phyloP scores from a whole-genome alignment of 2,329 filamentous ascomycete species.

The Pestalotiopsis sp. region DNA sequence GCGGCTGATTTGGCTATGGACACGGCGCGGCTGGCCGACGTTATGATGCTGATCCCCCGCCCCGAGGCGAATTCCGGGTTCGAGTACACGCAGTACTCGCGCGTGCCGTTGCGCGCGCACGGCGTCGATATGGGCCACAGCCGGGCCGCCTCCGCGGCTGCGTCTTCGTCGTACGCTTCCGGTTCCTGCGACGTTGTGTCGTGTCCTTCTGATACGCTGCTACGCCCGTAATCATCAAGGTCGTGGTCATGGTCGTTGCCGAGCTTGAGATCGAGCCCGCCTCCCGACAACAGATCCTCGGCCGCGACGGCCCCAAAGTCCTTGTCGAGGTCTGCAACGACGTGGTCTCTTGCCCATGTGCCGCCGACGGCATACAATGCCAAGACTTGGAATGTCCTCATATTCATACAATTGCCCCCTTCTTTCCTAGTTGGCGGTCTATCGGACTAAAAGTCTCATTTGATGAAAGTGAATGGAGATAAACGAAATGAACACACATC shows the following conservation, averaged over 20 bases:
- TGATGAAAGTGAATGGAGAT: too few relatives aligned
- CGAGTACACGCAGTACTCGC: conserved; percentile 37
- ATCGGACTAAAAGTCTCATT: not conserved
- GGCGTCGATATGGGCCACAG: conserved; percentile 17
- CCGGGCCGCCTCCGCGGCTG: not conserved
- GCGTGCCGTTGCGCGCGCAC: conserved; percentile 15
- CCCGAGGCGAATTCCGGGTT: conserved; percentile 34
- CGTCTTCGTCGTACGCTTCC: not conserved
- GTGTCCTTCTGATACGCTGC: too few relatives aligned
- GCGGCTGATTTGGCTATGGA: conserved; percentile 28
- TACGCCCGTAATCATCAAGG: too few relatives aligned
- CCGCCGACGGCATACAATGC: not conserved
- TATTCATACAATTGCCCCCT: not conserved
- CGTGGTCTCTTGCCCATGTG: not conserved
- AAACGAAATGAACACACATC: too few relatives aligned
- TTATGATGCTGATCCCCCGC: conserved; percentile 42
- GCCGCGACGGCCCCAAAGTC: not conserved
- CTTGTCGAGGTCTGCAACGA: not conserved
- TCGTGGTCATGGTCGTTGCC: not conserved
- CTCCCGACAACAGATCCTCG: not conserved
- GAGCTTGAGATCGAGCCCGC: not conserved
- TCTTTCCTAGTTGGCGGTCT: not conserved
- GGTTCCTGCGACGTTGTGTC: too few relatives aligned
- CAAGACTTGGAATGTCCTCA: not conserved
- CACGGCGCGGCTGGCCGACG: conserved; percentile 33